Conservation (phyloP, 139 green algal genomes). For the Chlamydomonas schloesseri region DNA sequence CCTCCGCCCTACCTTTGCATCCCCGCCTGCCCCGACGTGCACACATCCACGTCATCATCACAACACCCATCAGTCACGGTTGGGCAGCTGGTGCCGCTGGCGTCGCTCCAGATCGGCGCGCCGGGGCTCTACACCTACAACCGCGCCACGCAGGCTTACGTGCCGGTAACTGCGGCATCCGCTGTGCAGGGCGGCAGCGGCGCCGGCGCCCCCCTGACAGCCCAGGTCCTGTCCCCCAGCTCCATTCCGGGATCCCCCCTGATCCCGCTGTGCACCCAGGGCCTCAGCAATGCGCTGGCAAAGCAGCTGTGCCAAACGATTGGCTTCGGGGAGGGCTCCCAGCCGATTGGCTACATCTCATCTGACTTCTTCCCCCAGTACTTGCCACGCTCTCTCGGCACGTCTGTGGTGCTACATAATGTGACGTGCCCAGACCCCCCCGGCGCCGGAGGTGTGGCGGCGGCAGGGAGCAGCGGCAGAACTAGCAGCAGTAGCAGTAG, state of each 20-base stretch:
- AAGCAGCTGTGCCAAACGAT: not conserved
- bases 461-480: too few relatives aligned
- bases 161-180: not conserved
- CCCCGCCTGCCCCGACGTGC: too few relatives aligned
- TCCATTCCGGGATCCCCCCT: not conserved
- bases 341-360: too few relatives aligned
- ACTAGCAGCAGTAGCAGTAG: too few relatives aligned
- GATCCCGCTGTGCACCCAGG: not conserved
- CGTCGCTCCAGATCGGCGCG: not conserved
- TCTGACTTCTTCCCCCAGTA: too few relatives aligned
- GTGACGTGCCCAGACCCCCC: too few relatives aligned
- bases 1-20: too few relatives aligned
- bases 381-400: too few relatives aligned
- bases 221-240: not conserved
- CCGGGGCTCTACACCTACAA: not conserved
- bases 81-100: not conserved
- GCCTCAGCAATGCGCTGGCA: not conserved
- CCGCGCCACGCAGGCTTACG: not conserved
- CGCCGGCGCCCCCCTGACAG: not conserved
- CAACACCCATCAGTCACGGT: not conserved
- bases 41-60: too few relatives aligned
- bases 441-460: too few relatives aligned
- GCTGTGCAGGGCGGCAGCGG: too few relatives aligned
- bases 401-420: too few relatives aligned
- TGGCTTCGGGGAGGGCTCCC: not conserved